phyloP scores from a whole-genome alignment of 129 eudicot genomes.

The Tagetes patula region DNA sequence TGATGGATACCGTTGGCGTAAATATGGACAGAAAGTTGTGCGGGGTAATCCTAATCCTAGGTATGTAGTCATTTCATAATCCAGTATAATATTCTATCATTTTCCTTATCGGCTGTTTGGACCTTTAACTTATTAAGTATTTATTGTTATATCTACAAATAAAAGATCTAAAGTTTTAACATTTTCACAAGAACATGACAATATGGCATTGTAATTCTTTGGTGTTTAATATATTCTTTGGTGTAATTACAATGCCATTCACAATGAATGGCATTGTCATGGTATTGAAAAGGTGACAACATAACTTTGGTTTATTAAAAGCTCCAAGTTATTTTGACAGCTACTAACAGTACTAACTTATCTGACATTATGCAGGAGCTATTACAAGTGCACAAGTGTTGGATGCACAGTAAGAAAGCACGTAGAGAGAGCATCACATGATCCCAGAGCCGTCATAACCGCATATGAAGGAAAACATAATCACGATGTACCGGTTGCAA shows the following conservation, averaged over 20 bases:
- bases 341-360: background rate
- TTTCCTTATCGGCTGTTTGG: background rate
- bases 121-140: background rate
- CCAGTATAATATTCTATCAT: background rate
- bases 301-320: background rate
- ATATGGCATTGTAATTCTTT: background rate
- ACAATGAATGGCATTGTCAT: too few species aligned
- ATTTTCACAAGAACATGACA: background rate
- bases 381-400: slow-evolving; percentile 90
- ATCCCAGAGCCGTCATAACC: slow-evolving; percentile 93
- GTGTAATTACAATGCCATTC: background rate
- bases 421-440: slow-evolving; percentile 94
- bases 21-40: slow-evolving; percentile 98
- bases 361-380: slow-evolving; percentile 59
- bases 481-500: slow-evolving; percentile 79
- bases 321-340: slow-evolving; percentile 4
- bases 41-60: slow-evolving; percentile 99
- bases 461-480: slow-evolving; percentile 97
- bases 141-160: background rate
- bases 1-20: slow-evolving; percentile 98
- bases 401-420: slow-evolving; percentile 93
- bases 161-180: background rate
- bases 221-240: background rate
- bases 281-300: background rate
- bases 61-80: slow-evolving; percentile 41